Evolutionary conservation across 306 rosid genomes (phyloP), one percentile per base, ranked within the genome.

Genomic region (Pyrus communis): DNA sequence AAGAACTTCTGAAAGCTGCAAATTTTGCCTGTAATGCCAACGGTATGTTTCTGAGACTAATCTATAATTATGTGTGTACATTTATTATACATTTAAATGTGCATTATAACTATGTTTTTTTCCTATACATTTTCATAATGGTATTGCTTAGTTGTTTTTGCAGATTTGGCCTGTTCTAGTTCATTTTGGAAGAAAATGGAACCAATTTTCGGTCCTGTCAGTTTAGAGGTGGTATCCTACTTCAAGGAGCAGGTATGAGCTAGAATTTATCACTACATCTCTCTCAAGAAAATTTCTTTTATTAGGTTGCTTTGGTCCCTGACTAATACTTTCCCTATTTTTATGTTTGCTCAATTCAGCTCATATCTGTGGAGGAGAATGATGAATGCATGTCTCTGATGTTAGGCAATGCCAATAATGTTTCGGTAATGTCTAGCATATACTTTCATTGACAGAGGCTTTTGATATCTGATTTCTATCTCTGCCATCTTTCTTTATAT

Each of bases 141-240:
- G 9, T 73, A 27, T 76, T 75, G 70, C 49, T 42, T 83, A 49
- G 30, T 73, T 83, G 45, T 57, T 45, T 71, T 77, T 71, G 59
- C 85, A 93, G 98, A 87, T 86, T 77, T 78, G 73, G 87, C 93
- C 60, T 87, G 94, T 78, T 90, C 96, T 55, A 80, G 91, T 85
- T 19, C 86, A 62, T 91, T 91, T 82, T 93, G 98, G 98, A 87
- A 88, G 93, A 84, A 88, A 79, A 61, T 86, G 88, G 96, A 93
- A 78, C 86, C 84, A 58, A 35, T 80, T 74, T 88, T 91, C 84
- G 85, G 88, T 78, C 73, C 92, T 78, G 82, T 88, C 71, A 80
- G 81, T 85, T 78, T 80, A 73, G 89, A 81, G 69, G 87, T 75
- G 72, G 78, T 72, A 73, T 83, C 85, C 71, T 83, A 65, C 82